These are phyloP conservation scores for Populus tomentosa DNA, from an alignment of 441 rosid genomes.

Conservation along the genomic window DNA sequence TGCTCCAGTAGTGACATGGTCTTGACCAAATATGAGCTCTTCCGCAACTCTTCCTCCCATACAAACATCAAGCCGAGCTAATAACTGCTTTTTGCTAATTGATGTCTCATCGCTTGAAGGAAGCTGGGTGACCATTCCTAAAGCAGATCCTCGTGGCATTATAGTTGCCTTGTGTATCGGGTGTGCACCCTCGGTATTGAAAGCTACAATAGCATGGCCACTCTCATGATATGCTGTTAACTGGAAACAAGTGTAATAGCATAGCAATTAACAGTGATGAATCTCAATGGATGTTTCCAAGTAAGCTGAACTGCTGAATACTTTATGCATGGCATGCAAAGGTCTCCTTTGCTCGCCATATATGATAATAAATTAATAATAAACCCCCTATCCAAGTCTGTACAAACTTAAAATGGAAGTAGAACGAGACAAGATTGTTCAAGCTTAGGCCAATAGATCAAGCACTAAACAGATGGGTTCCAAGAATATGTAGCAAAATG, in stretches of 20 bases:
- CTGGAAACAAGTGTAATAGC: conserved; percentile 34
- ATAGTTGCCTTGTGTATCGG: conserved; percentile 99
- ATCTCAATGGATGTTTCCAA: not conserved
- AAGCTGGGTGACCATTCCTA: conserved; percentile 99
- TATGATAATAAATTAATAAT: not conserved
- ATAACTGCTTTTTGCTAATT: conserved; percentile 85
- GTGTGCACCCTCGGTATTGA: conserved; percentile 86
- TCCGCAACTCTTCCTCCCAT: conserved; percentile 99
- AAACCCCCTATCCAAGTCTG: not conserved
- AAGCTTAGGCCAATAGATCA: not conserved
- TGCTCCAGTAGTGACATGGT: conserved; percentile 91
- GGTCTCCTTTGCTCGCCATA: not conserved
- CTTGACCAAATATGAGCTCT: conserved; percentile 93
- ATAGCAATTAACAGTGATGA: conserved; percentile 18
- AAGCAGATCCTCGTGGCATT: conserved; percentile 97
- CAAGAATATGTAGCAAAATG: not conserved
- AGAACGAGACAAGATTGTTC: not conserved
- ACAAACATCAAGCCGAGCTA: conserved; percentile 97
- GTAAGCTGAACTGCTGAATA: not conserved
- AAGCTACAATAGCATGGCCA: conserved; percentile 96
- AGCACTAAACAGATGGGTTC: no score
- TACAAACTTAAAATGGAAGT: not conserved
- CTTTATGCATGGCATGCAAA: not conserved
- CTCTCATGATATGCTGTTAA: conserved; percentile 99
- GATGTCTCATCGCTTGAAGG: conserved; percentile 97